A percentile compares a stretch with the other conserved stretches of the same genome.
phyloP scores from a whole-genome alignment of 75 land plant species.

The Sequoiadendron giganteum region DNA sequence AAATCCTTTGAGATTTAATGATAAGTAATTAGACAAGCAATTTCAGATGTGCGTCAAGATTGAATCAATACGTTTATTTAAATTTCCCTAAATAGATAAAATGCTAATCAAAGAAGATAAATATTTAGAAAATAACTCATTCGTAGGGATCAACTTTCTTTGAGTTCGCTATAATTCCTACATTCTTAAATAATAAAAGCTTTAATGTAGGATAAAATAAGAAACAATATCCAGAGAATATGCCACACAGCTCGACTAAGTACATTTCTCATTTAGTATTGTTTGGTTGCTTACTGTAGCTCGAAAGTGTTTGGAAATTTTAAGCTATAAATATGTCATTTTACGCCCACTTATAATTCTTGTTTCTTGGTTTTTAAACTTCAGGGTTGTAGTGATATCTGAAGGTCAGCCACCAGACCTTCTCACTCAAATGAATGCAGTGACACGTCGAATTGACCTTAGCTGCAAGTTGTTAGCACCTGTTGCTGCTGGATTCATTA shows the following conservation, averaged over 20 bases:
- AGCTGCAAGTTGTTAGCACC: constrained; percentile 86
- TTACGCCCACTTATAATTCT: background rate
- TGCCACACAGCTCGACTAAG: background rate
- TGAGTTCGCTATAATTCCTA: background rate
- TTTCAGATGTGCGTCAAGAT: background rate
- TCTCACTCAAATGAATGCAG: constrained; percentile 71
- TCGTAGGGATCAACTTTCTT: background rate
- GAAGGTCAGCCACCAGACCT: constrained; percentile 50
- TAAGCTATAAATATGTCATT: background rate
- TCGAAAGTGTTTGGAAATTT: background rate
- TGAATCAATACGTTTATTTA: no score
- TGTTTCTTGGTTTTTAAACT: constrained; percentile 6
- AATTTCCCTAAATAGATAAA: background rate
- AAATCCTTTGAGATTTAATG: background rate
- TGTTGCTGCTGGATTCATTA: constrained; percentile 74
- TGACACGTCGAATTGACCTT: constrained; percentile 82
- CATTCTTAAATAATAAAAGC: background rate
- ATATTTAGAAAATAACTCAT: background rate
- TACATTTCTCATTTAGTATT: background rate
- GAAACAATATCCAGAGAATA: background rate
- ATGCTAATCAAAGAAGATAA: background rate
- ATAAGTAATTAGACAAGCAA: background rate
- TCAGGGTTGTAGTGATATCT: constrained; percentile 89
- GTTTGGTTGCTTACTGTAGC: background rate
- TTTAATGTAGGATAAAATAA: background rate